These are phyloP conservation scores for Chlamydomonas schloesseri DNA, from an alignment of 139 green algal species.

Conservation along the genomic window DNA sequence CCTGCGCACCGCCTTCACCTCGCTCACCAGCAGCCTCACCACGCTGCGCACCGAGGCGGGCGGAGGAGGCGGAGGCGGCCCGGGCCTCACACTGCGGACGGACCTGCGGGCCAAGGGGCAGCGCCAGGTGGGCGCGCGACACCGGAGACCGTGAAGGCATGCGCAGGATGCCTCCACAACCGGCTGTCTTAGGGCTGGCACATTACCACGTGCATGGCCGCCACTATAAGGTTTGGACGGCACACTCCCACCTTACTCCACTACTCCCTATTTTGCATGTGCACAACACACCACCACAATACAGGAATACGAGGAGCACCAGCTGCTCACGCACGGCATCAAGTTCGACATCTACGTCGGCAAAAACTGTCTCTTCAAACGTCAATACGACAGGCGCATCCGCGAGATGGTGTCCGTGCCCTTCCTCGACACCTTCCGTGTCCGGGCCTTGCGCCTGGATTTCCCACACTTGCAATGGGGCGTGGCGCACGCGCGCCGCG, in stretches of 20 bases:
- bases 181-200: too few relatives aligned
- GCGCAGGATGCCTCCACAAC: too few relatives aligned
- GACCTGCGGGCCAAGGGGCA: neutral
- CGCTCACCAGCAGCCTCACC: conserved; percentile 49
- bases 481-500: conserved; percentile 20
- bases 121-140: too few relatives aligned
- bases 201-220: too few relatives aligned
- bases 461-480: too few relatives aligned
- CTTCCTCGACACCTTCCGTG: too few relatives aligned
- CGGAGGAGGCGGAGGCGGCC: neutral
- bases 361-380: neutral
- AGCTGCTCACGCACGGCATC: neutral
- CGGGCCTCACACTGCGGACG: conserved; percentile 27
- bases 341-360: conserved; percentile 23
- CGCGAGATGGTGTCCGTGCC: neutral
- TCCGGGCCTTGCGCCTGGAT: too few relatives aligned
- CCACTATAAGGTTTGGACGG: too few relatives aligned
- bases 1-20: conserved; percentile 54
- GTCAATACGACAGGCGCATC: neutral
- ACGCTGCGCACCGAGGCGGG: conserved; percentile 20
- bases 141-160: too few relatives aligned
- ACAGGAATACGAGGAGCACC: conserved; percentile 12
- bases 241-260: too few relatives aligned
- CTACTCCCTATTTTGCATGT: too few relatives aligned
- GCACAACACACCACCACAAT: too few relatives aligned